Percentiles rank a stretch among this genome's conserved stretches.
phyloP scores from a whole-genome alignment of 2,329 filamentous ascomycete species.

The Pseudogymnoascus sp. region DNA sequence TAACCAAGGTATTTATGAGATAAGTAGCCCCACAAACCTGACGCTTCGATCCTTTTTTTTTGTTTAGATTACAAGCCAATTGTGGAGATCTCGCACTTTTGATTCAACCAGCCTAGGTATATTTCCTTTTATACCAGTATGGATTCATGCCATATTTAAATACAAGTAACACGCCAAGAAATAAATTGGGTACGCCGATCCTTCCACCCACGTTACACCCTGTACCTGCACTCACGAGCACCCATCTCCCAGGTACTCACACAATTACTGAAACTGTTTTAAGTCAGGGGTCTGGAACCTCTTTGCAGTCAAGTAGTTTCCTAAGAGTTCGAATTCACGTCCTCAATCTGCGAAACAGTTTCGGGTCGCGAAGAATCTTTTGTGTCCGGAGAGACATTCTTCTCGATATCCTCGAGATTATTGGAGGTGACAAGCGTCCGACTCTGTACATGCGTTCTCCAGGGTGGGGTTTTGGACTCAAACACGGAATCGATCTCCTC shows the following conservation, averaged over 20 bases:
- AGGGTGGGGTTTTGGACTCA: background rate
- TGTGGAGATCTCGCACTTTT: background rate
- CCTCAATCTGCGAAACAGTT: background rate
- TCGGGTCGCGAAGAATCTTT: background rate
- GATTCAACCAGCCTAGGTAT: background rate
- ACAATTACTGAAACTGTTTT: background rate
- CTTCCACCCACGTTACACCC: background rate
- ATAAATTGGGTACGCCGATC: background rate
- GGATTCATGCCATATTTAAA: background rate
- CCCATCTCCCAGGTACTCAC: background rate
- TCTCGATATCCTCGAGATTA: background rate
- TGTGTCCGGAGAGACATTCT: background rate
- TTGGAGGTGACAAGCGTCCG: background rate
- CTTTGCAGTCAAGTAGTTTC: background rate
- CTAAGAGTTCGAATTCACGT: background rate
- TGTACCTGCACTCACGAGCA: background rate
- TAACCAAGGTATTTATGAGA: background rate
- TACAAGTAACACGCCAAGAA: background rate
- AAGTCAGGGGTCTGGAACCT: background rate
- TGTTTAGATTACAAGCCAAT: background rate
- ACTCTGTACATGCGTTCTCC: background rate
- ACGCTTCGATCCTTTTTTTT: background rate
- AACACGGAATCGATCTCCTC: conserved; percentile 46
- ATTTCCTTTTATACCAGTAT: background rate
- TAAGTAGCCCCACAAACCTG: background rate